Base-by-base conservation (phyloP, 1,284 basidiomycete species). In the Fomitiporia mediterranea region DNA sequence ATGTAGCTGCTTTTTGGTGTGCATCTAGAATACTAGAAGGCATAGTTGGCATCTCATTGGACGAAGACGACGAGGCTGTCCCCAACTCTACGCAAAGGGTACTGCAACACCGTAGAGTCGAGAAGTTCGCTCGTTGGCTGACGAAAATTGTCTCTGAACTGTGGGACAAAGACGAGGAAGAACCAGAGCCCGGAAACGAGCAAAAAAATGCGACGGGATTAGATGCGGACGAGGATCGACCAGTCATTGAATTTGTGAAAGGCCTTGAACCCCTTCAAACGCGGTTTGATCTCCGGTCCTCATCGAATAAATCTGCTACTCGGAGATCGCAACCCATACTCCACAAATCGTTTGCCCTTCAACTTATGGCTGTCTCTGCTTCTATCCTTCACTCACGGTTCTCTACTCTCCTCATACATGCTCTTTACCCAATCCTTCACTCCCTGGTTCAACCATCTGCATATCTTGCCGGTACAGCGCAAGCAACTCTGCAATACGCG, bases 1-100 rank as follows among this genome's bases (percentile, higher is more conserved):
- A 84, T 2, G 83, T 83, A 1, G 81, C 91, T 0, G 90, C 90
- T 1, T 72, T 94, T n/a, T 95, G 92, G 90, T 89, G 89, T 64
- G 86, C 87, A 0, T 79, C 81, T 59, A 75, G 79, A 50, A 68
- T 96, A 0, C 68, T 96, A 53, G 85, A 91, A 61, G 94, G 94
- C 2, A 74, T 86, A 2, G 72, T 78, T 0, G 69, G 70, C 1
- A 68, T 85, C 1, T 64, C 23, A 53, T 66, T 3, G 59, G 34
- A 32, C 27, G n/a, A n/a, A n/a, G 40, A 46, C 19, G 60, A 25
- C 51, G 56, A 4, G 64, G 61, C 34, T 64, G 63, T 51, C 69
- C 54, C 53, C 21, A 53, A 62, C 15, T 63, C 70, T 56, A 55
- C 63, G 34, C 62, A 62, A 0, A 15, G 28, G 49, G 56, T 28